A percentile compares a stretch with the other conserved stretches of the same genome.
Evolutionary conservation across 179 eudicot genomes (phyloP).

Genomic region (Sideroxylon spinosum): DNA sequence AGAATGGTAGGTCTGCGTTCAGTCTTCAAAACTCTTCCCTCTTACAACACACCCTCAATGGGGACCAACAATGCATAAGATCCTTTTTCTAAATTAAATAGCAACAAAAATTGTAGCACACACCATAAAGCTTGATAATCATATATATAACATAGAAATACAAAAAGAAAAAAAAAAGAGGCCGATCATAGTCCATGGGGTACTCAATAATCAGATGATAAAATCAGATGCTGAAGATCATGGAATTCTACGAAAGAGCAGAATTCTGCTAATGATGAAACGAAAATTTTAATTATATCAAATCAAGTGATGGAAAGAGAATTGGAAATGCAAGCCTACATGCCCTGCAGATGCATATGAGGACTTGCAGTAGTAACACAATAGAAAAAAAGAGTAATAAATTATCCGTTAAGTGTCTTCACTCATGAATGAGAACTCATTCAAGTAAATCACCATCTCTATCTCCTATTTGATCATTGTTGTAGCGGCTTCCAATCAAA

Average conservation of each 20-base stretch:
- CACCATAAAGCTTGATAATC: background rate
- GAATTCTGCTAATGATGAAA: background rate
- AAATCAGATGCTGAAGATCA: background rate
- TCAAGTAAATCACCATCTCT: conserved; percentile 21
- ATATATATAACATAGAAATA: background rate
- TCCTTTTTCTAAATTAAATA: background rate
- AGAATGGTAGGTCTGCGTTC: too few species aligned
- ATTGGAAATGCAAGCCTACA: background rate
- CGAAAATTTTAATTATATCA: background rate
- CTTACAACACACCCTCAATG: too few species aligned
- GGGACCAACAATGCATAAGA: background rate
- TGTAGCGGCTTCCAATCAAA: conserved; percentile 54
- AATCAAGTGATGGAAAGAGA: background rate
- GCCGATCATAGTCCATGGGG: background rate
- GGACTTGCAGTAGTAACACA: background rate
- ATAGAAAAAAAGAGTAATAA: background rate
- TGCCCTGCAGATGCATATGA: background rate
- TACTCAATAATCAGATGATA: background rate
- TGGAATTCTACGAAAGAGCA: conserved; percentile 6
- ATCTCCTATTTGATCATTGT: conserved; percentile 7
- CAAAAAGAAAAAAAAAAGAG: background rate
- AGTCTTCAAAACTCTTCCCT: too few species aligned
- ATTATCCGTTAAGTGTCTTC: background rate
- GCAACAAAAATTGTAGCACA: background rate
- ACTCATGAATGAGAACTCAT: background rate